phyloP scores from a whole-genome alignment of 371 early-diverging fungal species.

The Basidiobolus meristosporus region DNA sequence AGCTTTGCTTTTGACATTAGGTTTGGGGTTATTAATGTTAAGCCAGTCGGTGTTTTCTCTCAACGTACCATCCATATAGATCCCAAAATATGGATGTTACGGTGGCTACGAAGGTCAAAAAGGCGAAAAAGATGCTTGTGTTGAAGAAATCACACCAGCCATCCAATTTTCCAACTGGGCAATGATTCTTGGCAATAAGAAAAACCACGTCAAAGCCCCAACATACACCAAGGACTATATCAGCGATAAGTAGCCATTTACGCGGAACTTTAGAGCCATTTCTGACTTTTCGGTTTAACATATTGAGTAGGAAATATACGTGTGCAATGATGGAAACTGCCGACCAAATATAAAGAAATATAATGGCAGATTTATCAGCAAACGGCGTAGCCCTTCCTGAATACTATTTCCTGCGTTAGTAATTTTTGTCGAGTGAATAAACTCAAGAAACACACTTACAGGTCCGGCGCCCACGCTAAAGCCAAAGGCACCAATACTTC shows the following conservation, averaged over 20 bases:
- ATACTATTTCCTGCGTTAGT: background rate
- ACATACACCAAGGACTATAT: background rate
- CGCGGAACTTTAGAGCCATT: background rate
- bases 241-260: background rate
- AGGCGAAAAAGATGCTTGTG: too few species aligned
- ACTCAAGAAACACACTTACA: slow-evolving; percentile 8
- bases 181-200: background rate
- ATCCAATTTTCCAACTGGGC: background rate
- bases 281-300: too few species aligned
- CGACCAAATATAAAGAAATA: background rate
- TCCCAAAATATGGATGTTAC: too few species aligned
- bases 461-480: slow-evolving; percentile 26
- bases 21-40: too few species aligned
- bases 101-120: too few species aligned
- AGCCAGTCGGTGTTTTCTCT: too few species aligned
- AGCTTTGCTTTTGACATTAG: too few species aligned
- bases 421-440: background rate
- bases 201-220: background rate
- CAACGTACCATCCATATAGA: too few species aligned
- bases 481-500: slow-evolving; percentile 17
- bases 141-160: background rate
- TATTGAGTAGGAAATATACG: background rate
- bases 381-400: background rate
- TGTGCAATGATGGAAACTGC: background rate
- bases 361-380: background rate